Evolutionary conservation across 2,329 filamentous ascomycete species (phyloP), one percentile per base, ranked within the genome.

Genomic region (Fusarium scirpi): DNA sequence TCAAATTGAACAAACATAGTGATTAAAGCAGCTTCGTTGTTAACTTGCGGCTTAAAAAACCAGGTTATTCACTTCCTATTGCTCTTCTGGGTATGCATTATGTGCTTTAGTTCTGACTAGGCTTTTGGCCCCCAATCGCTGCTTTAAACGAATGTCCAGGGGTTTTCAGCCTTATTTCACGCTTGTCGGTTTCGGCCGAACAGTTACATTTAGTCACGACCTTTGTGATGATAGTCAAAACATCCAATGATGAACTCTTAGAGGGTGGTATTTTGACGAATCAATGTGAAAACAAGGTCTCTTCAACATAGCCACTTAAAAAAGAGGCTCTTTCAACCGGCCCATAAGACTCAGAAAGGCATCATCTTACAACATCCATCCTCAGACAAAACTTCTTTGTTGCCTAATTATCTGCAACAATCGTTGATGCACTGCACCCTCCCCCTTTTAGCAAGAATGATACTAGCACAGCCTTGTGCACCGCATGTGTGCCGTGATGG

Each of bases 371-470:
- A 38, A 18, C 40, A 18, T 41, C 25, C 40, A 18, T 41, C 25
- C 40, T 40, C 63, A 58, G 48, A 62, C 45, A 24, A 10, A n/a
- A 55, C 51, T 25, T 24, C 34, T 51, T 60, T 65, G 59, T 62
- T 71, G 65, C 68, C 60, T 71, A 65, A 49, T 47, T 32, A 34
- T 12, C 44, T 49, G 38, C 56, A 56, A 40, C 47, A 22, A 46
- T 48, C 52, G 16, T 34, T 47, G n/a, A 60, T 69, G 65, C 55
- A 69, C 34, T 55, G 40, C 49, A 65, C 41, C 64, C 68, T 69
- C 64, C 59, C 47, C 44, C 22, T 58, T 29, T 40, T 34, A 45
- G 38, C 30, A 20, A 43, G 20, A 40, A 22, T 38, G 9, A 43
- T 53, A 45, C 45, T 59, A 27, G 41, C 68, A 70, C 49, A 69